Base-by-base conservation (phyloP, 257 asterid genomes). In the Fraxinus cuspidata region DNA sequence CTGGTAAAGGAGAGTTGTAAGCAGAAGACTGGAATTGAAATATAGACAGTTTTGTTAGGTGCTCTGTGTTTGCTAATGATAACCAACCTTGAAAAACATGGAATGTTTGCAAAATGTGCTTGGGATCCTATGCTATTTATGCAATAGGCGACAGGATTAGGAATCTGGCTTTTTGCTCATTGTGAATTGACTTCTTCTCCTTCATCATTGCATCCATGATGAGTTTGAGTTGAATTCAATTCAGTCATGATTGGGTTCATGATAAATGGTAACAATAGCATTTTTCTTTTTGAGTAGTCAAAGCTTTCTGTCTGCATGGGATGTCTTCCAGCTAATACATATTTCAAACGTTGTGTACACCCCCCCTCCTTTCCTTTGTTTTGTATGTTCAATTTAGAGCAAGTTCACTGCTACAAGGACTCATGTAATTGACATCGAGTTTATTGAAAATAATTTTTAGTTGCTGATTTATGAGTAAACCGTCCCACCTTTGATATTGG, bases 191-290 rank as follows among this genome's bases (percentile, higher is more conserved):
- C 16, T 60, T 60, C 67, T 60, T 60, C 10, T 60, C 18, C 11
- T 23, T 60, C 67, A 60, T 60, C 28, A 60, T 60, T 60, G 67
- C 67, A 60, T 23, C 18, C 67, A 60, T 60, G 16, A 60, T 60
- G 67, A 60, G 67, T n/a, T 23, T 60, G 67, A 60, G 67, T 60
- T 60, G 32, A 60, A 60, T 60, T 60, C 67, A 60, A 60, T 60
- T 23, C 67, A 8, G 16, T 23, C 31, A 60, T 60, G 67, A 60
- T 60, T 60, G 32, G 31, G 67, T 60, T 60, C 67, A 2, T 60
- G 0, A 60, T 60, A 60, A 60, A 60, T 23, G 29, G 31, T 8
- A 23, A 7, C 31, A 23, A 6, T 60, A 21, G 66, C 67, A n/a
- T 23, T 60, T 58, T 21, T 12, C 67, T 60, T 60, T 60, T 21